Conservation (phyloP, 78 protist species). For the Dictyostelium citrinum region DNA sequence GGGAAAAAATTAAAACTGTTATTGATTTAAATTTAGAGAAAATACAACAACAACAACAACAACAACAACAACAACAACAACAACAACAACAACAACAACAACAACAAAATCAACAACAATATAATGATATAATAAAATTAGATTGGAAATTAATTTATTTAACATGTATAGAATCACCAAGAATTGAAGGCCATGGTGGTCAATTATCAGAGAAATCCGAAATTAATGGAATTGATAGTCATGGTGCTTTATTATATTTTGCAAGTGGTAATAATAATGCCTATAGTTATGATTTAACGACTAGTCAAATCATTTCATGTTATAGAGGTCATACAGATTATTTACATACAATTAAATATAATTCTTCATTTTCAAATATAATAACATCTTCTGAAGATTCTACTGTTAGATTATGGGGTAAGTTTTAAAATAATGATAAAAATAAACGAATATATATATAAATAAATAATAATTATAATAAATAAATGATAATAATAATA, state of each 20-base stretch:
- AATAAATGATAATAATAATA: neutral
- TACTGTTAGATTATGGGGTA: conserved; percentile 68
- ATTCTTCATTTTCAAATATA: neutral
- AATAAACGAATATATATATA: neutral
- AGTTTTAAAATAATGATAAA: neutral
- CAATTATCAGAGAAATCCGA: conserved; percentile 36
- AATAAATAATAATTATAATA: neutral
- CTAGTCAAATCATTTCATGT: neutral
- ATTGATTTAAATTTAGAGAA: neutral
- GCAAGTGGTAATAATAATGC: conserved; percentile 59
- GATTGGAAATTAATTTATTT: neutral
- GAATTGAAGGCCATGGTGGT: conserved; percentile 24
- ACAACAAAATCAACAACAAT: neutral
- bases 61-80: neutral
- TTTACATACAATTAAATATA: conserved; percentile 21
- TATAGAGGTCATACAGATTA: conserved; percentile 46
- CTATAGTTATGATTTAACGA: conserved; percentile 16
- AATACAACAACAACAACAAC: neutral
- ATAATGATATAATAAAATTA: neutral
- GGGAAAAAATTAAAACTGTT: neutral
- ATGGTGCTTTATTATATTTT: conserved; percentile 5
- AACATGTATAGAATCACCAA: conserved; percentile 19
- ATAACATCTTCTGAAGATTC: conserved; percentile 63
- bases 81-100: too few species aligned
- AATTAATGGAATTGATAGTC: conserved; percentile 32